Percentiles rank a stretch among this genome's conserved stretches.
Evolutionary conservation across 139 green algal genomes (phyloP).

Genomic region (Diplosphaera chodatii): DNA sequence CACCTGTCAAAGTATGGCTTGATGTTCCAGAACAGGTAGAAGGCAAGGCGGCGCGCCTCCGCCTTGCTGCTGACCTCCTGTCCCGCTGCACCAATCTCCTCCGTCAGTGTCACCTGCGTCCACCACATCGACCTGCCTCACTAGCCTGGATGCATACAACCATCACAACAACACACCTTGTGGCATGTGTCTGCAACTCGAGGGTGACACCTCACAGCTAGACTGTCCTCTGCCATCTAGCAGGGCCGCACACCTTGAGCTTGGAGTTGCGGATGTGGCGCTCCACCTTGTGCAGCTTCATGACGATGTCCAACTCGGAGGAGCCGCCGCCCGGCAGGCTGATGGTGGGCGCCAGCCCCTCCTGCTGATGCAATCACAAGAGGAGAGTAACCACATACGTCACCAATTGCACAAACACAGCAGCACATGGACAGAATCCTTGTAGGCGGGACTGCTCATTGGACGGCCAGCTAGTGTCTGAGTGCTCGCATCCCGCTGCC

Average conservation of each 20-base stretch:
- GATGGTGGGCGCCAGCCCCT: neutral
- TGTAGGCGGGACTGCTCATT: no score
- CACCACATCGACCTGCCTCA: neutral
- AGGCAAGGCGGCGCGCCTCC: constrained; percentile 30
- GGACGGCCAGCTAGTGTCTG: no score
- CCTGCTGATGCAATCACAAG: neutral
- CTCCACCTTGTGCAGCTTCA: constrained; percentile 32
- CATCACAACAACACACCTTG: no score
- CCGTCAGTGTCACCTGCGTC: constrained; percentile 12
- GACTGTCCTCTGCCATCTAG: no score
- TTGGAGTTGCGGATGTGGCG: constrained; percentile 46
- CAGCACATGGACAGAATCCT: no score
- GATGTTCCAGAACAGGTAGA: constrained; percentile 35
- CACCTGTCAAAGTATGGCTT: constrained; percentile 11
- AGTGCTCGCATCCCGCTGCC: no score
- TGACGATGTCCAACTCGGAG: constrained; percentile 6
- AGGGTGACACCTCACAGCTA: no score
- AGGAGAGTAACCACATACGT: no score
- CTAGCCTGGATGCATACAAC: no score
- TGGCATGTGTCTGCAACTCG: no score
- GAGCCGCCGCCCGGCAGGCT: neutral
- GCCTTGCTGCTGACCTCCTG: constrained; percentile 18
- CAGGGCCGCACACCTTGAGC: constrained; percentile 13
- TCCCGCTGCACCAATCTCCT: constrained; percentile 12
- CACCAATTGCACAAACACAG: no score